Percentiles rank a stretch among this genome's conserved stretches.
These are phyloP conservation scores for Chlamydomonas sphaeroides DNA, from an alignment of 139 green algal genomes.

Conservation along the genomic window DNA sequence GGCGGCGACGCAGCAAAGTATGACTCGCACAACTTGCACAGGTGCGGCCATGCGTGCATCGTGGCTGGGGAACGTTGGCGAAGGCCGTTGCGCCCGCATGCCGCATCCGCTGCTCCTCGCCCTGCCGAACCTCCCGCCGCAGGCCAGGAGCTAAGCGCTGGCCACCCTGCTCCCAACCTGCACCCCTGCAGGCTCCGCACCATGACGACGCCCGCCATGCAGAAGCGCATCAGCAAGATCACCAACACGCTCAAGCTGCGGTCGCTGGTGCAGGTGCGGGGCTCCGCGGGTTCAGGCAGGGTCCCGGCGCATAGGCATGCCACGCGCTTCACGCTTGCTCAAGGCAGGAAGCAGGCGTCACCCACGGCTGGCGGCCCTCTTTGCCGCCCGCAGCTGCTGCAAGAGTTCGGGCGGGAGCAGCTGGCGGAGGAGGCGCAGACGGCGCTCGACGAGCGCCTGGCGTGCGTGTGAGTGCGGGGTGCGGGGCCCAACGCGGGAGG, in stretches of 20 bases:
- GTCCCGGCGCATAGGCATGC: too few relatives aligned
- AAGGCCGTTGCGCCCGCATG: too few relatives aligned
- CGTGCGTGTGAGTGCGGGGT: not conserved
- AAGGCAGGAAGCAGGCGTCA: too few relatives aligned
- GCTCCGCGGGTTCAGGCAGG: too few relatives aligned
- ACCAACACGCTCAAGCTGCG: conserved; percentile 34
- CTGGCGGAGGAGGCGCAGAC: conserved; percentile 27
- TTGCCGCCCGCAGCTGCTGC: not conserved
- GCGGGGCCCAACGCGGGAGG: too few relatives aligned
- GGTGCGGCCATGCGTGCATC: not conserved
- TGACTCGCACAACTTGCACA: conserved; percentile 37
- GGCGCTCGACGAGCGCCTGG: conserved; percentile 19
- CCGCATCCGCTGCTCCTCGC: too few relatives aligned
- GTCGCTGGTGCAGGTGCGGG: conserved; percentile 26
- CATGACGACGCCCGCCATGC: conserved; percentile 17
- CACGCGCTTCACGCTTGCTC: too few relatives aligned
- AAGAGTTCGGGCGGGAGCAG: conserved; percentile 18
- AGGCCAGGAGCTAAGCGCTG: too few relatives aligned
- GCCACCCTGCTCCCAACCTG: too few relatives aligned
- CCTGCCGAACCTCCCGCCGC: too few relatives aligned
- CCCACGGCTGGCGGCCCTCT: too few relatives aligned
- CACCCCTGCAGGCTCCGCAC: conserved; percentile 15
- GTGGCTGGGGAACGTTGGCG: too few relatives aligned
- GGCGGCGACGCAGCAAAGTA: conserved; percentile 16
- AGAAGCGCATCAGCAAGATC: conserved; percentile 34